Evolutionary conservation across 306 rosid species (phyloP).

Genomic region (Begonia masoniana): DNA sequence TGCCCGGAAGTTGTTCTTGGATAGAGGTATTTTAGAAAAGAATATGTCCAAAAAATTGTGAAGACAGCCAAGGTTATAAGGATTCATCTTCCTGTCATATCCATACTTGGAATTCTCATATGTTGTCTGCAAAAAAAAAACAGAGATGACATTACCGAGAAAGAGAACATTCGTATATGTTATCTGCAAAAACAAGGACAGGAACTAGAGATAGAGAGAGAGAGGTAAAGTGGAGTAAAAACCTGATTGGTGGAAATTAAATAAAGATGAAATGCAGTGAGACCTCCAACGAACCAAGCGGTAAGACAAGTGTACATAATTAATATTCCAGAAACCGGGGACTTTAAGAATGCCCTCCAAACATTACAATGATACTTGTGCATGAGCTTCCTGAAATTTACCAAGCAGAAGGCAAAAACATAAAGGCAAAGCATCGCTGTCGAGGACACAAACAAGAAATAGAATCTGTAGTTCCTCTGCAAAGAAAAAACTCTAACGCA

Average conservation of each 20-base stretch:
- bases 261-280: slow-evolving; percentile 85
- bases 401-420: slow-evolving; percentile 39
- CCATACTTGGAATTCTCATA: slow-evolving; percentile 78
- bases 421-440: slow-evolving; percentile 29
- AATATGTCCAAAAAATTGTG: slow-evolving; percentile 77
- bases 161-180: slow-evolving; percentile 46
- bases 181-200: slow-evolving; percentile 38
- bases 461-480: slow-evolving; percentile 41
- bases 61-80: slow-evolving; percentile 59
- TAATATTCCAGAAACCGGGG: slow-evolving; percentile 75
- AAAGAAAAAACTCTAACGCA: slow-evolving; percentile 7
- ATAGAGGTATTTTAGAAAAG: slow-evolving; percentile 61
- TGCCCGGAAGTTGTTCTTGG: slow-evolving; percentile 67
- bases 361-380: slow-evolving; percentile 44
- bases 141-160: not conserved
- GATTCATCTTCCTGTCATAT: slow-evolving; percentile 66
- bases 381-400: slow-evolving; percentile 26
- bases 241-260: slow-evolving; percentile 89
- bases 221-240: not conserved
- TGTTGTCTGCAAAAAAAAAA: slow-evolving; percentile 52
- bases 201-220: not conserved
- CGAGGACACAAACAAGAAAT: slow-evolving; percentile 35
- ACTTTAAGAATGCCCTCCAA: slow-evolving; percentile 84
- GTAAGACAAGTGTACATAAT: slow-evolving; percentile 77
- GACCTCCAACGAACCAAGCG: slow-evolving; percentile 92